Evolutionary conservation across 2,329 filamentous ascomycete species (phyloP), one percentile per base, ranked within the genome.

Genomic region (Trichoderma pleuroti): DNA sequence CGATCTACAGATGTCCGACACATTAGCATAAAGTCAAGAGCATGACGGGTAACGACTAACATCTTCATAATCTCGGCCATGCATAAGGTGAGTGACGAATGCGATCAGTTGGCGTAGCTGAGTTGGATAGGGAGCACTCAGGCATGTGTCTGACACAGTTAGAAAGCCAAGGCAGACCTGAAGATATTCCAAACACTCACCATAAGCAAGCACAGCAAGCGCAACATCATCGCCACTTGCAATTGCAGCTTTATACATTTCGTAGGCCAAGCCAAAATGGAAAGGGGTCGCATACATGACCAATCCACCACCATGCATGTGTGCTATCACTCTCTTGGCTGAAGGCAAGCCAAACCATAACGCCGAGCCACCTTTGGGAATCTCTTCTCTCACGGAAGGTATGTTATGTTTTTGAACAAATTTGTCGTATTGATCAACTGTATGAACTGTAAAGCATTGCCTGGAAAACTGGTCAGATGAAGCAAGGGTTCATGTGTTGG

Each of bases 321-420:
- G 49, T 28, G n/a, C 65, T 11, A 68, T 32, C 16, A 68, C 65
- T 52, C 36, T 60, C 9, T 42, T 60, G 14, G 65, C 65, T 46
- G 65, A 59, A 21, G 26, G 21, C 14, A 52, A 68, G n/a, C 65
- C 65, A 12, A 68, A 68, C 65, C 65, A 68, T 5, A 49, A 30
- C 11, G 49, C 34, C 12, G 64, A 67, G 49, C 64, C 32, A n/a
- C 49, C 64, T 34, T 24, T 18, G 0, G 42, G 18, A 21, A 46
- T 21, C n/a, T 46, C 42, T 46, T 21, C 18, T 46, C 18, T n/a
- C n/a, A 21, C 42, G 5, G 42, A 21, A n/a, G 42, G n/a, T 4
- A 46, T 46, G n/a, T 11, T 18, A 46, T 46, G 18, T 21, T 46
- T 21, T 11, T 46, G 18, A 21, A 21, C 42, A 46, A 46, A 46